phyloP scores from a whole-genome alignment of 345 rosid genomes.

The Streptanthus diversifolius region DNA sequence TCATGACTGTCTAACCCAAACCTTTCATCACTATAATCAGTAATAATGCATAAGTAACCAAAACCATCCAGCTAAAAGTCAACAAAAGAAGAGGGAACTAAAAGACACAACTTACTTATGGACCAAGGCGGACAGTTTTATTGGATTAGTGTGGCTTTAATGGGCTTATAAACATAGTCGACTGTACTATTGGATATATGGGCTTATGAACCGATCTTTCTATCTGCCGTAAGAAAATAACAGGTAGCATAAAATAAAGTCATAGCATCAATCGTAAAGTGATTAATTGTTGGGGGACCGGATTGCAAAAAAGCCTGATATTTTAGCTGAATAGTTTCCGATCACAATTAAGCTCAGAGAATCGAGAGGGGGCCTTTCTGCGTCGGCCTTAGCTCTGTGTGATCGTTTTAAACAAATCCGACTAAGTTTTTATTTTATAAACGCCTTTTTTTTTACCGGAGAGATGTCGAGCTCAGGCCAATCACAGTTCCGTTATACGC shows the following conservation, averaged over 20 bases:
- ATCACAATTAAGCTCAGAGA: background rate
- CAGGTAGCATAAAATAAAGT: too few species aligned
- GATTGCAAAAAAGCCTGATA: background rate
- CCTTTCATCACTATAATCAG: background rate
- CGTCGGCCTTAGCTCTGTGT: conserved; percentile 15
- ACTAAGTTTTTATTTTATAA: background rate
- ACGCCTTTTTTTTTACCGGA: background rate
- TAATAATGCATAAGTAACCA: background rate
- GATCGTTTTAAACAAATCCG: background rate
- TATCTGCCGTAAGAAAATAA: too few species aligned
- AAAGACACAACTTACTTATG: background rate
- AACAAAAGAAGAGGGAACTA: conserved; percentile 2
- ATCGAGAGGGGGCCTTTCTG: background rate
- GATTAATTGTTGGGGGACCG: background rate
- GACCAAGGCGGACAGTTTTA: too few species aligned
- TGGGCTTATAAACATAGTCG: background rate
- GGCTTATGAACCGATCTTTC: background rate
- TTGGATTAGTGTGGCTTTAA: background rate
- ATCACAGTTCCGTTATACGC: conserved; percentile 89
- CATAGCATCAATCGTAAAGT: background rate
- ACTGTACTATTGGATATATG: background rate
- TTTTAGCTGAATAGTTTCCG: background rate
- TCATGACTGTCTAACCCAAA: background rate
- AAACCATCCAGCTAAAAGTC: conserved; percentile 18
- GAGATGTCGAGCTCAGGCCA: conserved; percentile 68